Evolutionary conservation across 495 filamentous ascomycete species (phyloP).

Genomic region (Emericellopsis terricola): DNA sequence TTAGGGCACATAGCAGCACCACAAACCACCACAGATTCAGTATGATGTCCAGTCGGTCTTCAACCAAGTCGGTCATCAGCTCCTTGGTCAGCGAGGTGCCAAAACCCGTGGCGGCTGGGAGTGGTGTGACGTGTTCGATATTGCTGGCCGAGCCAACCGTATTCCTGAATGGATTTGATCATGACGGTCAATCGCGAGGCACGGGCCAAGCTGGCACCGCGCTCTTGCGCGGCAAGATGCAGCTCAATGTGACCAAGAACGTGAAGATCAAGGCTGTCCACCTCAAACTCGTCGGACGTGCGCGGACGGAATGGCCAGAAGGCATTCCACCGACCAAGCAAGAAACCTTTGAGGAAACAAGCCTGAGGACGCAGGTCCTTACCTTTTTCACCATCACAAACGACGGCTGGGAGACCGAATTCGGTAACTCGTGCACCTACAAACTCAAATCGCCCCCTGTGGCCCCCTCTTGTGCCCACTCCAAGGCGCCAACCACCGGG

Average conservation of each 20-base stretch:
- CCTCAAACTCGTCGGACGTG: constrained; percentile 67
- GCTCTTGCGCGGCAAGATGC: constrained; percentile 70
- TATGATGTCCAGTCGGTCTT: constrained; percentile 21
- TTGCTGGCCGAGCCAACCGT: constrained; percentile 76
- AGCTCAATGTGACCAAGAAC: constrained; percentile 69
- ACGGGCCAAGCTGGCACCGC: constrained; percentile 40
- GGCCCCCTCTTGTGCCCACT: constrained; percentile 7
- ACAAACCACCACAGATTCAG: constrained; percentile 16
- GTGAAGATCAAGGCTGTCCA: constrained; percentile 92
- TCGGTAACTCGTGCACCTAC: constrained; percentile 39
- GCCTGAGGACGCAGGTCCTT: constrained; percentile 55
- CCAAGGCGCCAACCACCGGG: constrained; percentile 9
- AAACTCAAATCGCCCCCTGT: constrained; percentile 21
- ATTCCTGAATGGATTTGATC: constrained; percentile 83
- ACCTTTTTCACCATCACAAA: constrained; percentile 68
- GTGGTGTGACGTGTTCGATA: constrained; percentile 53
- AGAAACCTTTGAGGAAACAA: constrained; percentile 66
- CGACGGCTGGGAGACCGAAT: constrained; percentile 33
- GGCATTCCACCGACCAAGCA: constrained; percentile 83
- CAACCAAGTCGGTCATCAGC: constrained; percentile 21
- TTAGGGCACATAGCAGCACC: too few relatives aligned
- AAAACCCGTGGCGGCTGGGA: constrained; percentile 57
- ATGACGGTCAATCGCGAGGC: constrained; percentile 46
- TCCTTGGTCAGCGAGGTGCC: constrained; percentile 28
- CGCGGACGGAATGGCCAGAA: constrained; percentile 92